These are phyloP conservation scores for Lactifluus piperatus DNA, from an alignment of 768 basidiomycete genomes.

Conservation along the genomic window DNA sequence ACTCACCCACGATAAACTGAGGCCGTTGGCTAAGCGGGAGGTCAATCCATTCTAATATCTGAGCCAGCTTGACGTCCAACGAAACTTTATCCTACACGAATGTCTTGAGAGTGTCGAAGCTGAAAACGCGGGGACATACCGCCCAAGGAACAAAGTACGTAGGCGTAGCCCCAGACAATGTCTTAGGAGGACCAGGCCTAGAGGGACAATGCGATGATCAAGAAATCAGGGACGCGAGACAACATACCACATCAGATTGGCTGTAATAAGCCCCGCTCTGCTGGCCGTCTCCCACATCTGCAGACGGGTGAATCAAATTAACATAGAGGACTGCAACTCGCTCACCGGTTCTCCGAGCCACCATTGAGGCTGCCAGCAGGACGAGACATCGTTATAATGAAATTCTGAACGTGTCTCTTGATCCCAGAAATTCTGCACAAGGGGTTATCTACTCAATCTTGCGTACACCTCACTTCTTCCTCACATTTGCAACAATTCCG, in stretches of 20 bases:
- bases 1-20: slow-evolving; percentile 64
- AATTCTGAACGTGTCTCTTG: slow-evolving; percentile 55
- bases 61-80: slow-evolving; percentile 59
- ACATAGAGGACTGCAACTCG: slow-evolving; percentile 1
- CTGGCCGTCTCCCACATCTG: slow-evolving; percentile 90
- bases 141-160: slow-evolving; percentile 78
- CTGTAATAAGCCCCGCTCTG: slow-evolving; percentile 63
- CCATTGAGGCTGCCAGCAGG: slow-evolving; percentile 63
- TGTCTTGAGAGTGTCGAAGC: background rate
- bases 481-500: slow-evolving; percentile 83
- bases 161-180: slow-evolving; percentile 51
- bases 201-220: background rate
- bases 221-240: background rate
- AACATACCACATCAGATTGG: slow-evolving; percentile 87
- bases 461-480: slow-evolving; percentile 17
- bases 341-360: slow-evolving; percentile 86
- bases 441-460: background rate
- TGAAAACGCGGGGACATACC: slow-evolving; percentile 28
- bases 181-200: slow-evolving; percentile 80
- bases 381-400: slow-evolving; percentile 55
- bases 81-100: slow-evolving; percentile 46
- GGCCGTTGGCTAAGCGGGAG: slow-evolving; percentile 63
- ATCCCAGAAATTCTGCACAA: slow-evolving; percentile 76
- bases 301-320: background rate
- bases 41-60: slow-evolving; percentile 79